phyloP scores from a whole-genome alignment of 192 early-diverging fungal species.

The Coemansia sp. region DNA sequence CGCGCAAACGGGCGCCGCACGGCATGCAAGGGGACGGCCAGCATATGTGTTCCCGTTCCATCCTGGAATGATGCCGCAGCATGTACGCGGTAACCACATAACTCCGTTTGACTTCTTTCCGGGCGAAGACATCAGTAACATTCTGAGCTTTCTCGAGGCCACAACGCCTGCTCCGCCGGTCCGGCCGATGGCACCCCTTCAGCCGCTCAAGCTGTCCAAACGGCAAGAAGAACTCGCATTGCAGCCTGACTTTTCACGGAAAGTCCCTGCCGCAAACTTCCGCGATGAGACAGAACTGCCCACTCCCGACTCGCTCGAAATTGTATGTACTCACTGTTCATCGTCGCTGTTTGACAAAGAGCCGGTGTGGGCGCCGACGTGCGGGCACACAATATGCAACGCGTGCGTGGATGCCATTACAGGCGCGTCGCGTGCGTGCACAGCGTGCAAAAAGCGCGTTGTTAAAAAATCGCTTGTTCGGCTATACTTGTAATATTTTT shows the following conservation, averaged over 20 bases:
- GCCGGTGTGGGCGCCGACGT: slow-evolving; percentile 43
- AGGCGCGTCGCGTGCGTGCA: slow-evolving; percentile 24
- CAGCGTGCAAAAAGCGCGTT: slow-evolving; percentile 32
- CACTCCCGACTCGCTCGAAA: slow-evolving; percentile 11
- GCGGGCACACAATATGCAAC: slow-evolving; percentile 49
- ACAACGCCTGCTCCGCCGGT: slow-evolving; percentile 29
- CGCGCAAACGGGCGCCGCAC: background rate
- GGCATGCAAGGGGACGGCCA: slow-evolving; percentile 6
- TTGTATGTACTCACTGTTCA: slow-evolving; percentile 38
- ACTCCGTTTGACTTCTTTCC: slow-evolving; percentile 40
- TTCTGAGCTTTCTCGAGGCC: slow-evolving; percentile 45
- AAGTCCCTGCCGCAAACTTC: slow-evolving; percentile 38
- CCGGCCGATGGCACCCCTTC: slow-evolving; percentile 25
- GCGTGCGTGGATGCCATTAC: slow-evolving; percentile 28
- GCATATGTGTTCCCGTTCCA: slow-evolving; percentile 26
- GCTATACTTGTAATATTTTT: slow-evolving; percentile 24
- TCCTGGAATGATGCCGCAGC: slow-evolving; percentile 23
- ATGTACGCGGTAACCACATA: slow-evolving; percentile 14
- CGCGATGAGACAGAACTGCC: slow-evolving; percentile 16
- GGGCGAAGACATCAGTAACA: slow-evolving; percentile 37
- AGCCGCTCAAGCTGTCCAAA: slow-evolving; percentile 31
- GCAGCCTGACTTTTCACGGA: slow-evolving; percentile 25
- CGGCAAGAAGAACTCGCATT: slow-evolving; percentile 32
- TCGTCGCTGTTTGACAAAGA: slow-evolving; percentile 29
- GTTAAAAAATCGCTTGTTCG: slow-evolving; percentile 38